Conservation (phyloP, 805 yeast species). For the Ogataea parapolymorpha region DNA sequence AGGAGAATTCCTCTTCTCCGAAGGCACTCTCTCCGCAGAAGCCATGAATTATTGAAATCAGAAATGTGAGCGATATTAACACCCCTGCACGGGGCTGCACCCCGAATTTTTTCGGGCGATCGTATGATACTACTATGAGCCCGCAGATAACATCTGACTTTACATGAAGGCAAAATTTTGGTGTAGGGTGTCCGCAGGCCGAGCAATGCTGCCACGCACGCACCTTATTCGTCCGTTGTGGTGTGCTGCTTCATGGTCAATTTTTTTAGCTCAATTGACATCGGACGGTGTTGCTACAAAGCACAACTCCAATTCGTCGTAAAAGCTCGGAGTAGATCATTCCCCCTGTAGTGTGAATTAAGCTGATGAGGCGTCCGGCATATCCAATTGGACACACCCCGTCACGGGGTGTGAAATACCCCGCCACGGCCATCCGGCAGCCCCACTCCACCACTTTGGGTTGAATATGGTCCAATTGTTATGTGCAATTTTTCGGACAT, state of each 20-base stretch:
- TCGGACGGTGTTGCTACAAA: neutral
- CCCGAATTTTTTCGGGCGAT: conserved; percentile 6
- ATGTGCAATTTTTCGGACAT: conserved; percentile 1
- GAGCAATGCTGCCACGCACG: neutral
- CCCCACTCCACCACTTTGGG: conserved; percentile 1
- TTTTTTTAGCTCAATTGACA: no score
- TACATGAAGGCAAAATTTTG: neutral
- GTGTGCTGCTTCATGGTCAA: neutral
- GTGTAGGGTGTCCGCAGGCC: neutral
- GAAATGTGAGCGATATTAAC: neutral
- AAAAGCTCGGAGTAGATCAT: neutral
- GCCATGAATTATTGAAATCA: neutral
- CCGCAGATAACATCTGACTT: conserved; percentile 1
- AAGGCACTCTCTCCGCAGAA: conserved; percentile 1
- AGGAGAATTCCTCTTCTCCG: conserved; percentile 1
- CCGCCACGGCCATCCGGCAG: conserved; percentile 11
- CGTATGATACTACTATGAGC: conserved; percentile 3
- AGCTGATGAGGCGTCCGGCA: neutral
- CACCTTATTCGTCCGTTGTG: neutral
- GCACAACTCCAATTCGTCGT: neutral
- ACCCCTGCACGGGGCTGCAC: conserved; percentile 4
- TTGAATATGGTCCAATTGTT: conserved; percentile 1
- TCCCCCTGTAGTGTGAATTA: neutral
- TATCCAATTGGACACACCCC: neutral
- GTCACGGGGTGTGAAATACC: conserved; percentile 7